phyloP scores from a whole-genome alignment of 805 yeast genomes.

The Starmera amethionina region DNA sequence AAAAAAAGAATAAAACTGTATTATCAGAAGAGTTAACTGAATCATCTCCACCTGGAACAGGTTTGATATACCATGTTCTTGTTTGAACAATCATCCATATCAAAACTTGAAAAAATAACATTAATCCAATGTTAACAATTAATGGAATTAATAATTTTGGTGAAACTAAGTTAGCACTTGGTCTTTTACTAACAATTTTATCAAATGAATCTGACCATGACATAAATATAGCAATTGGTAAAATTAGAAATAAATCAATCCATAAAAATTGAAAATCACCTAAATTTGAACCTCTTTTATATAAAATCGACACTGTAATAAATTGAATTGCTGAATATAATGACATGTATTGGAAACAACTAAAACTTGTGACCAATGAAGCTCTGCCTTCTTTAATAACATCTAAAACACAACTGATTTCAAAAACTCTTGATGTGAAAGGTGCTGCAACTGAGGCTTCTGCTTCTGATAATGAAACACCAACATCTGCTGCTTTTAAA shows the following conservation, averaged over 20 bases:
- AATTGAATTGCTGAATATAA: constrained; percentile 95
- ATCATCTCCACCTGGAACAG: constrained; percentile 74
- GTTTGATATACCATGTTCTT: constrained; percentile 69
- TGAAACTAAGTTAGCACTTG: constrained; percentile 89
- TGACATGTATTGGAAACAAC: constrained; percentile 97
- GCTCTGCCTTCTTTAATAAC: constrained; percentile 94
- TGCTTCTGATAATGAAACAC: constrained; percentile 91
- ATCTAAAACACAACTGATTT: constrained; percentile 85
- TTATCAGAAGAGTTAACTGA: constrained; percentile 84
- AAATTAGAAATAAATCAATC: constrained; percentile 82
- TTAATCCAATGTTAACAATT: constrained; percentile 61
- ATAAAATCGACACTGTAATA: constrained; percentile 73
- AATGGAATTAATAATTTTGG: constrained; percentile 80
- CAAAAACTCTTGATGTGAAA: constrained; percentile 83
- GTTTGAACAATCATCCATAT: constrained; percentile 54
- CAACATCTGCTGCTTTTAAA: constrained; percentile 94
- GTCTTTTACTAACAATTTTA: constrained; percentile 57
- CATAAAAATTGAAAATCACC: constrained; percentile 96
- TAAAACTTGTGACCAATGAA: constrained; percentile 86
- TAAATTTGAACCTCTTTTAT: constrained; percentile 80
- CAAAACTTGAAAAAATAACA: constrained; percentile 53
- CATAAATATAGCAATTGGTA: constrained; percentile 95
- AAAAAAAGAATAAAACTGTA: constrained; percentile 68
- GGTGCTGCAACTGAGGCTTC: constrained; percentile 99
- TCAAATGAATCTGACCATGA: constrained; percentile 87